Conservation (phyloP, 495 filamentous ascomycete genomes). For the Penicillium paradoxum region DNA sequence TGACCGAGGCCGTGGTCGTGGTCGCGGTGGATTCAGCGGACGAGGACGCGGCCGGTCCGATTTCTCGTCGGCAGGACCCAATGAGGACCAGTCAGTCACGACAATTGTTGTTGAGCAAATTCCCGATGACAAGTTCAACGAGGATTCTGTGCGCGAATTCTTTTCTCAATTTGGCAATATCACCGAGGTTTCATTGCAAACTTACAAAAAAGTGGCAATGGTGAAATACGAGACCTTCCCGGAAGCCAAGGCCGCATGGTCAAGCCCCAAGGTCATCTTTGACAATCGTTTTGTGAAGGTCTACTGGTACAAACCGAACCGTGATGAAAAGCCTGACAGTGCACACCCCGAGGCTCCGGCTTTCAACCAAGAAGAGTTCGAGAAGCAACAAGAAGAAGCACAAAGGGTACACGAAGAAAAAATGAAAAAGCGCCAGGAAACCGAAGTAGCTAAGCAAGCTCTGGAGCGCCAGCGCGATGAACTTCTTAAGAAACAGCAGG, state of each 20-base stretch:
- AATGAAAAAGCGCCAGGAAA: conserved; percentile 63
- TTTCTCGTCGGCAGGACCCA: conserved; percentile 72
- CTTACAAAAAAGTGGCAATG: conserved; percentile 71
- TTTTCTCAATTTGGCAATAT: conserved; percentile 84
- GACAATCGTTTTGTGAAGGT: conserved; percentile 98
- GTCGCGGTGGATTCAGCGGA: conserved; percentile 41
- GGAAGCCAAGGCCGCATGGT: conserved; percentile 75
- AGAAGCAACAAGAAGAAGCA: conserved; percentile 68
- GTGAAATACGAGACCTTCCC: conserved; percentile 73
- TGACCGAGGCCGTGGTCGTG: conserved; percentile 48
- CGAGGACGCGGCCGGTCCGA: conserved; percentile 55
- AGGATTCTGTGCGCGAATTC: conserved; percentile 68
- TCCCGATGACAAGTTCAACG: conserved; percentile 77
- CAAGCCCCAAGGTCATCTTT: conserved; percentile 90
- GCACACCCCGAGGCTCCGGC: conserved; percentile 30
- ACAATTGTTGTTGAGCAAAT: conserved; percentile 91
- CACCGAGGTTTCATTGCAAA: conserved; percentile 65
- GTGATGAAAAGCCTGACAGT: conserved; percentile 29
- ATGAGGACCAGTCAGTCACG: conserved; percentile 66
- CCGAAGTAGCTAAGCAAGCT: conserved; percentile 64
- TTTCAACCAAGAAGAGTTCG: conserved; percentile 75
- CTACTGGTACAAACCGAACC: conserved; percentile 79
- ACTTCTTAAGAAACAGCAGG: conserved; percentile 65
- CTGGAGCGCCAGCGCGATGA: conserved; percentile 74
- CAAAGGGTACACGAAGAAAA: conserved; percentile 79